Base-by-base conservation (phyloP, 306 rosid genomes). In the Quercus engelmannii region DNA sequence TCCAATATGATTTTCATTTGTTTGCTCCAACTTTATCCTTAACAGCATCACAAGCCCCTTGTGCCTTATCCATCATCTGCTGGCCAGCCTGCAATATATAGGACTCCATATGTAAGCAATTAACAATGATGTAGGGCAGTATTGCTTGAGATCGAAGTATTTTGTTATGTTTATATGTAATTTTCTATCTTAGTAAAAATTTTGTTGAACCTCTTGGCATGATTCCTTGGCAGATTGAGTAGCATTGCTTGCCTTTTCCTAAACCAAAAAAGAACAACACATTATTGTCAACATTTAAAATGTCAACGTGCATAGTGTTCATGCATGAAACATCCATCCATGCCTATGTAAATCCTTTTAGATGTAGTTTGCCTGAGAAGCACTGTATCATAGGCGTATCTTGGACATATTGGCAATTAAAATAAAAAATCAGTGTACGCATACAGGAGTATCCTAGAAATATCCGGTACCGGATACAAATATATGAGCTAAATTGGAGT, bases 221-320 rank as follows among this genome's bases (percentile, higher is more conserved):
- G 87, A 82, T 73, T 82, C 86, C 78, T 78, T 80, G 71, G 83
- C 76, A 78, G 87, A 70, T 76, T 86, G 87, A 67, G 86, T 81
- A 71, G 82, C 79, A 70, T 84, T 82, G 77, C 85, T 20, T 5
- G 88, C 80, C 25, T 63, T 86, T 41, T 87, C 91, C 91, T 90
- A 63, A 33, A 59, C 67, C 55, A 83, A 21, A 65, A 28, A 69
- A 5, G 61, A 56, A 69, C 23, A 30, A 55, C 35, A 26, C 43
- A 55, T 28, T 55, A 65, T 33, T 54, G 73, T 5, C 28, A 19
- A 19, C 3, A 33, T 19, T 26, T 49, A 49, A 49, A 49, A 5
- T 10, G 7, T 11, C 18, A 51, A 5, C 5, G 17, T 6, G 4
- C 46, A 26, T 1, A 13, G 4, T 7, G 54, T 25, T 52, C 17